Evolutionary conservation across 2,329 filamentous ascomycete species (phyloP).

Genomic region (Fusarium sp.): DNA sequence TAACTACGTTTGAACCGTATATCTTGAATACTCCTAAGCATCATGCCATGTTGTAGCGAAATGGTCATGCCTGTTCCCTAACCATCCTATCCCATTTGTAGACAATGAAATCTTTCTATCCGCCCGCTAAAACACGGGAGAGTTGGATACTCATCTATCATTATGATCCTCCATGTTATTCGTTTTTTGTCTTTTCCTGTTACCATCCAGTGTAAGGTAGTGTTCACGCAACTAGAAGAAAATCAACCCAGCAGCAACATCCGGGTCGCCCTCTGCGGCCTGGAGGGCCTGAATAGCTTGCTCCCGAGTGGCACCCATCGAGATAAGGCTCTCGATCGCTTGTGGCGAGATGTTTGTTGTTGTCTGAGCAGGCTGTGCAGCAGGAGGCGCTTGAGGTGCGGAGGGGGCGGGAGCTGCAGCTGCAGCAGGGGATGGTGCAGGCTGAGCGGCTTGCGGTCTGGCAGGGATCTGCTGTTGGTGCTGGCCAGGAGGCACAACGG

Average conservation of each 20-base stretch:
- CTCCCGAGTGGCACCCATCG: slow-evolving; percentile 79
- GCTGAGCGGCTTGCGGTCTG: slow-evolving; percentile 37
- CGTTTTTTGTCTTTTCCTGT: slow-evolving; percentile 18
- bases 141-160: slow-evolving; percentile 34
- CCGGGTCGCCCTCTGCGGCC: slow-evolving; percentile 85
- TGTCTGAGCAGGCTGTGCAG: slow-evolving; percentile 39
- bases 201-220: slow-evolving; percentile 15
- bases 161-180: slow-evolving; percentile 22
- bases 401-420: slow-evolving; percentile 42
- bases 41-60: slow-evolving; percentile 17
- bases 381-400: slow-evolving; percentile 41
- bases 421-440: slow-evolving; percentile 41
- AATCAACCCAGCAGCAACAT: slow-evolving; percentile 85
- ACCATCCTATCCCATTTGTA: background rate
- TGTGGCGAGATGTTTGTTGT: slow-evolving; percentile 62
- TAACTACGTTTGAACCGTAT: slow-evolving; percentile 23
- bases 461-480: slow-evolving; percentile 24
- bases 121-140: slow-evolving; percentile 16
- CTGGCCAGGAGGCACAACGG: slow-evolving; percentile 59
- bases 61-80: slow-evolving; percentile 13
- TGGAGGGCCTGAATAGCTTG: slow-evolving; percentile 83
- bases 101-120: slow-evolving; percentile 36
- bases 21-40: slow-evolving; percentile 25
- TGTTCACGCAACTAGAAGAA: slow-evolving; percentile 53
- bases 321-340: slow-evolving; percentile 78